Conservation (phyloP, 1,284 basidiomycete genomes). For the Cryptococcus jaspeensis region DNA sequence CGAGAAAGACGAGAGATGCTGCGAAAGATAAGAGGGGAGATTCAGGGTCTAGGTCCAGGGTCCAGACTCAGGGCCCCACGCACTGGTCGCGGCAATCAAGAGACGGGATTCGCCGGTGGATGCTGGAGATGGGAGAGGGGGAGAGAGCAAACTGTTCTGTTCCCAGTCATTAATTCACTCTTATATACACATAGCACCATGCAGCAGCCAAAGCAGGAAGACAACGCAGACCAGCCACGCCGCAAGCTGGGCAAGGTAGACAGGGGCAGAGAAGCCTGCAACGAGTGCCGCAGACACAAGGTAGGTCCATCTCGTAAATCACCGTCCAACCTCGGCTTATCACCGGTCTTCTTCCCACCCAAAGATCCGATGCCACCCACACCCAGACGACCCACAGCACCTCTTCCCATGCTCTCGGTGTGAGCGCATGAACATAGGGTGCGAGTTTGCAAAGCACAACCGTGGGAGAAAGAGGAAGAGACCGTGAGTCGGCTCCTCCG, state of each 20-base stretch:
- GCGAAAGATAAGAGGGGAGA: background rate
- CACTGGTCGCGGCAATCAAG: too few relatives aligned
- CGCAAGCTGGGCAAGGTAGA: slow-evolving; percentile 32
- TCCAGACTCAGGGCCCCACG: too few relatives aligned
- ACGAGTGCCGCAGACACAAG: slow-evolving; percentile 38
- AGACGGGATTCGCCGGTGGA: too few relatives aligned
- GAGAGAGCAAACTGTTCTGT: too few relatives aligned
- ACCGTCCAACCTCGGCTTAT: background rate
- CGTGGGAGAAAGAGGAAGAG: slow-evolving; percentile 34
- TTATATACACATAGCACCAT: too few relatives aligned
- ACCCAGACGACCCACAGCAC: slow-evolving; percentile 33
- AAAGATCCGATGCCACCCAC: slow-evolving; percentile 38
- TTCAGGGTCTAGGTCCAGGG: too few relatives aligned
- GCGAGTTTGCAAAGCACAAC: slow-evolving; percentile 38
- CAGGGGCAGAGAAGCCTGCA: slow-evolving; percentile 33
- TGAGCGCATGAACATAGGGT: slow-evolving; percentile 29
- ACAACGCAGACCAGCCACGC: too few relatives aligned
- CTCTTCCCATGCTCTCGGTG: slow-evolving; percentile 30
- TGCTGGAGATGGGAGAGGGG: too few relatives aligned
- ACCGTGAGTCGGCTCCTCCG: slow-evolving; percentile 19
- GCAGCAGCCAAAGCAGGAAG: too few relatives aligned
- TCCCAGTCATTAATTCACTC: too few relatives aligned
- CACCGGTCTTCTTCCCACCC: too few relatives aligned
- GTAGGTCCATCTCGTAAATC: slow-evolving; percentile 7
- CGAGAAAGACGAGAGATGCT: too few relatives aligned